Conservation (phyloP, 306 rosid species). For the Trichosanthes truncata region DNA sequence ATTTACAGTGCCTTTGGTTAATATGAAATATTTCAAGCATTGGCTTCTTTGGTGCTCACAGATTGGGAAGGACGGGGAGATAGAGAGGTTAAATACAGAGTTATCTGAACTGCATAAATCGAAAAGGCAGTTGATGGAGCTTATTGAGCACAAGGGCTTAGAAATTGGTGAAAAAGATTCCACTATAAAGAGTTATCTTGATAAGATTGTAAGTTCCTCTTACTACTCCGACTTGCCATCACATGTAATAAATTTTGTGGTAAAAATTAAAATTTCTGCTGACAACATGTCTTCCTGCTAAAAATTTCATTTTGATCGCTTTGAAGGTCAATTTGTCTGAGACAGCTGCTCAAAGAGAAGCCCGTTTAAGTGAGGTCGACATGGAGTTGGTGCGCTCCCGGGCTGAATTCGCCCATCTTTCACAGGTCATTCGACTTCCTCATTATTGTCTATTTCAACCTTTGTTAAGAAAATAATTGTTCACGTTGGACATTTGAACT, state of each 20-base stretch:
- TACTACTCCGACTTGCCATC: not conserved
- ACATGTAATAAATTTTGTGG: not conserved
- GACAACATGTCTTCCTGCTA: not conserved
- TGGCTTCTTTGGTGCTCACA: slow-evolving; percentile 18
- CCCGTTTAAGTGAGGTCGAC: slow-evolving; percentile 54
- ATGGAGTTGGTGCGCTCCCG: slow-evolving; percentile 57
- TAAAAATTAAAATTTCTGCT: not conserved
- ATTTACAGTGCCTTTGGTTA: not conserved
- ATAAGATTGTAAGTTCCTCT: slow-evolving; percentile 63
- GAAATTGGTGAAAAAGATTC: slow-evolving; percentile 72
- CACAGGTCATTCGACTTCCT: slow-evolving; percentile 37
- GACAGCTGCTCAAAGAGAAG: slow-evolving; percentile 68
- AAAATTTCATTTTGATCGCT: not conserved
- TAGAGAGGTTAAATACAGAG: slow-evolving; percentile 68
- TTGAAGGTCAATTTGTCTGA: slow-evolving; percentile 51
- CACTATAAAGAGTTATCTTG: slow-evolving; percentile 64
- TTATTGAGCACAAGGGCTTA: slow-evolving; percentile 57
- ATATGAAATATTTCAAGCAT: not conserved
- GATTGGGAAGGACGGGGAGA: slow-evolving; percentile 83
- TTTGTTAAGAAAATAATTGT: not conserved
- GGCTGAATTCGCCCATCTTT: slow-evolving; percentile 51
- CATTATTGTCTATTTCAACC: not conserved
- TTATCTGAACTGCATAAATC: slow-evolving; percentile 70
- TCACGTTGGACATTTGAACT: not conserved
- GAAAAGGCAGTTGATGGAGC: slow-evolving; percentile 66